phyloP scores from a whole-genome alignment of 345 rosid species.

The Turritis glabra region DNA sequence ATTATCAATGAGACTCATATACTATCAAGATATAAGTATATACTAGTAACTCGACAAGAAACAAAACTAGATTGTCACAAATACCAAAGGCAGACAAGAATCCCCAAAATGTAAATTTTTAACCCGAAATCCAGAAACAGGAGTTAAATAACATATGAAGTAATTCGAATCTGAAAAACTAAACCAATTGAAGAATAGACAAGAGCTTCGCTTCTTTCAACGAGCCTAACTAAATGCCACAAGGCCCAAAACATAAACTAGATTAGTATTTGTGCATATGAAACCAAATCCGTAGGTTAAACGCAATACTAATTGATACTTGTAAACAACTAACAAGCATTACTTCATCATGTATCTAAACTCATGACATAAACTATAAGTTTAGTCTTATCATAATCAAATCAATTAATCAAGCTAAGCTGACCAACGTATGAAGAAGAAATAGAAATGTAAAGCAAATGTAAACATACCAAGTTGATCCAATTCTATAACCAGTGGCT shows the following conservation, averaged over 20 bases:
- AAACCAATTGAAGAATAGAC: neutral
- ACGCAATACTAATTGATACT: neutral
- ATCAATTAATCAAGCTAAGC: neutral
- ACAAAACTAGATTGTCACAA: neutral
- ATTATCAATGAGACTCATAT: neutral
- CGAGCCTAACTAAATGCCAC: constrained; percentile 15
- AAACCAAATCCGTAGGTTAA: constrained; percentile 5
- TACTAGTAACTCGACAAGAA: constrained; percentile 8
- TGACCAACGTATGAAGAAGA: neutral
- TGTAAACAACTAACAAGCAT: neutral
- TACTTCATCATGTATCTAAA: constrained; percentile 1
- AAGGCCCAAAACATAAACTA: neutral
- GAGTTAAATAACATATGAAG: neutral
- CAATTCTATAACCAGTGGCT: constrained; percentile 82
- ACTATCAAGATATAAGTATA: neutral
- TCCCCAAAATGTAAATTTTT: neutral
- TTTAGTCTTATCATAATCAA: neutral
- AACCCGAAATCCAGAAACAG: neutral
- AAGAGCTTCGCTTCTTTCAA: neutral
- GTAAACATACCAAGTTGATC: constrained; percentile 75
- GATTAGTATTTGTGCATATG: neutral
- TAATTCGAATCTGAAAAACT: neutral
- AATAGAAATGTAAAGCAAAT: neutral
- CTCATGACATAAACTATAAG: neutral
- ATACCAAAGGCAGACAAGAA: neutral